Evolutionary conservation across 331 rosid genomes (phyloP).

Genomic region (Telfairia occidentalis): DNA sequence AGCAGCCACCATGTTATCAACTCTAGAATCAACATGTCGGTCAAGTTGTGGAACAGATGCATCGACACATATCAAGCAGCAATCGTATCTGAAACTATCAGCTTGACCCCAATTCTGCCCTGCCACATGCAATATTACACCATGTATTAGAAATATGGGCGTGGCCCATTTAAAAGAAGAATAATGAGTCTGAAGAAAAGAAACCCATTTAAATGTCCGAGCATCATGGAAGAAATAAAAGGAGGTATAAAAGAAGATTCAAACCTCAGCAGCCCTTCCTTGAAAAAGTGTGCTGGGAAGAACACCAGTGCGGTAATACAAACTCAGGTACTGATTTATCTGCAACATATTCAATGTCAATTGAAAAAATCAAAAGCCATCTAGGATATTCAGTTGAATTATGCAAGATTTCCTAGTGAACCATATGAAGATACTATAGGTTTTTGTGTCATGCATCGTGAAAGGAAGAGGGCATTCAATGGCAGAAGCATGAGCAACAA

Average conservation of each 20-base stretch:
- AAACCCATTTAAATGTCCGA: not conserved
- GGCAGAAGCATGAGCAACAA: not conserved
- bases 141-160: conserved; percentile 12
- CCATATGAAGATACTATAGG: not conserved
- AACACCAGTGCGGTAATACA: conserved; percentile 60
- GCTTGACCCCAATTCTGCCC: conserved; percentile 98
- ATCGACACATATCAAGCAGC: conserved; percentile 66
- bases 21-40: conserved; percentile 69
- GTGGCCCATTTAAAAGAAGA: not conserved
- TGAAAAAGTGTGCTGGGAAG: conserved; percentile 70
- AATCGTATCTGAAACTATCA: conserved; percentile 59
- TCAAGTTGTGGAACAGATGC: conserved; percentile 71
- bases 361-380: not conserved
- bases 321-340: conserved; percentile 67
- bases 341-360: conserved; percentile 24
- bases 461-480: not conserved
- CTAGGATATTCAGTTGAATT: not conserved
- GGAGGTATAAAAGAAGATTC: conserved; percentile 12
- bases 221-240: not conserved
- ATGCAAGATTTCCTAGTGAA: not conserved
- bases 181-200: not conserved
- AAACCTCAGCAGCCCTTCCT: conserved; percentile 73
- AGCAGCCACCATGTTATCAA: conserved; percentile 66
- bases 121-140: conserved; percentile 41
- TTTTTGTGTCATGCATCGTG: not conserved